Base-by-base conservation (phyloP, 805 yeast species). In the Pichia rugopelliculosa region DNA sequence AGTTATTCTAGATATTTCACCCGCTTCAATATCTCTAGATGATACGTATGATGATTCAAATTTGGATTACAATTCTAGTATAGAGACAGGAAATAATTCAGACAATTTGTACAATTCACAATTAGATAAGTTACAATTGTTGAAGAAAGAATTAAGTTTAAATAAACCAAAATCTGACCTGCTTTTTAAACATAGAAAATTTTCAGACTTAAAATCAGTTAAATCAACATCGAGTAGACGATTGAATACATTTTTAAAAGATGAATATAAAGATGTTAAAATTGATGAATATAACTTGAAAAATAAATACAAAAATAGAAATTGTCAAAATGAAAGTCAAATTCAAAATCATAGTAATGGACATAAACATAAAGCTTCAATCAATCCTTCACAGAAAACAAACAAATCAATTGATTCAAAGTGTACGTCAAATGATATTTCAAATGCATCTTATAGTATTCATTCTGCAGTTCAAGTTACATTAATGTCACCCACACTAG, bases 391-490 rank as follows among this genome's bases (percentile, higher is more conserved):
- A 9, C 65, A 61, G 47, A 47, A 49, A 27, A 38, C 51, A 5
- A 58, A 53, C n/a, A 45, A 49, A 26, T 64, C 69, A 8, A 30
- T 56, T 10, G 63, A 62, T 45, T 55, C 57, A 20, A 36, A 41
- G 24, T 50, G 23, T 37, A 55, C 62, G 2, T 20, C 56, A 20
- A 25, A 53, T 13, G 61, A 60, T 10, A 56, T 56, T 40, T 46
- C 46, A 4, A 67, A 63, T 47, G 56, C 51, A 6, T 51, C 60
- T 2, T 62, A 59, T 46, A 61, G 66, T 46, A 49, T 64, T 15
- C 68, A 62, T 46, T 59, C 66, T 3, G 68, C 67, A 11, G 54
- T 58, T 27, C 61, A 62, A 22, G 53, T 65, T 27, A 64, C 61
- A 20, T 53, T 63, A 12, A 36, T 47, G 36, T 45, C 57, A 3